Base-by-base conservation (phyloP, 108 stramenopile species). In the Pseudonitzschia multiseries region DNA sequence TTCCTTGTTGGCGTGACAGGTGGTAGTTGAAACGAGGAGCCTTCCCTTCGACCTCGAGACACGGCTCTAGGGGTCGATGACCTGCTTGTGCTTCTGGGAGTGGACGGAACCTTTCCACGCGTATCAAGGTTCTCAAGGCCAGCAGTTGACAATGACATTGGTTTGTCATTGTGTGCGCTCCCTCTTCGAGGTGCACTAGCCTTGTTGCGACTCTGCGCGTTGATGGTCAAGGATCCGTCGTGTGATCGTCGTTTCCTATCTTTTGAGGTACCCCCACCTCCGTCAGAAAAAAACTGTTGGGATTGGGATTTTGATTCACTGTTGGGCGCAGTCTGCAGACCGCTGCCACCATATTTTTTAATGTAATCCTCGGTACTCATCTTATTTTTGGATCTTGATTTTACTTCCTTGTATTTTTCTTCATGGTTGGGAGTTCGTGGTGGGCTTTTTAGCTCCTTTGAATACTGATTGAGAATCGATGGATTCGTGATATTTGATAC, bases 401-500 rank as follows among this genome's bases (percentile, higher is more conserved):
- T 69, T 21, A 69, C 50, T 53, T 69, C 68, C 17, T 46, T 20
- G 31, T 46, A 66, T 21, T 24, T 26, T 48, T 66, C 65, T 31
- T 66, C 65, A 40, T 2, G 5, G 26, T 27, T 59, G 3, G 50
- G 57, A 8, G n/a, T 54, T 14, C 53, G 0, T 10, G n/a, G 24
- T 14, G 53, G 20, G 50, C 15, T 21, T 14, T 59, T 59, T 31
- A 26, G 26, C 26, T 33, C 57, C 22, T 59, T 31, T 43, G 21
- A 29, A 12, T 51, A 24, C 3, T 48, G 73, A 57, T 66, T 41
- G 43, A 76, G 73, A 53, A 71, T 60, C 15, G 66, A 54, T 29
- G 82, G 74, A 56, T 59, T 74, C 17, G 83, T 83, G 54, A 83
- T 77, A n/a, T 73, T 71, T 17, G 76, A 77, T 5, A 83, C 76